Conservation (phyloP, 73 alveolate species). For the Tetrahymena malaccensis region DNA sequence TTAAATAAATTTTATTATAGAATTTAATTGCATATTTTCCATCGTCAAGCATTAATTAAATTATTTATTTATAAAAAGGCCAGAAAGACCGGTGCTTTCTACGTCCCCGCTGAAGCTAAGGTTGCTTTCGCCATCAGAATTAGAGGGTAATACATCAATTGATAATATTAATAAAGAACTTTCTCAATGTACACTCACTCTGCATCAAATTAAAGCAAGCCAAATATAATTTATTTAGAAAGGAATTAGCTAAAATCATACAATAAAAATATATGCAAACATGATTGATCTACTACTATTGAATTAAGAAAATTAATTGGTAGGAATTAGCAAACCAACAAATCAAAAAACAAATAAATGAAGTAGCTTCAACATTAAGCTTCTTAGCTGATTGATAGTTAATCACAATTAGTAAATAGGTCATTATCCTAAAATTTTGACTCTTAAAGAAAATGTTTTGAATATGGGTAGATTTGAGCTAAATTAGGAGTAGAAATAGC, state of each 20-base stretch:
- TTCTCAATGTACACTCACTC: neutral
- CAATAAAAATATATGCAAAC: neutral
- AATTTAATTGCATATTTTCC: neutral
- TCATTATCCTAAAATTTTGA: neutral
- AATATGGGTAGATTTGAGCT: neutral
- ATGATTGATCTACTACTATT: neutral
- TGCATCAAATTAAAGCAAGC: neutral
- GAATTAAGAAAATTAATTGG: too few relatives aligned
- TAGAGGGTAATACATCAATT: constrained; percentile 51
- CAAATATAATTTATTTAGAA: neutral
- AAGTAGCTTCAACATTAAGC: neutral
- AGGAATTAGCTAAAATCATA: constrained; percentile 1
- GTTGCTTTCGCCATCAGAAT: constrained; percentile 36
- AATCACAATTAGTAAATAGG: neutral
- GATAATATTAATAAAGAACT: constrained; percentile 48
- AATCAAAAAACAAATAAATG: neutral
- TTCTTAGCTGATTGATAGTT: too few relatives aligned
- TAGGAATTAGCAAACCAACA: neutral
- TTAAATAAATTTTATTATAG: neutral
- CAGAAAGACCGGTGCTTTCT: constrained; percentile 31
- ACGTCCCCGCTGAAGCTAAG: constrained; percentile 48
- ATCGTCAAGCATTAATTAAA: neutral
- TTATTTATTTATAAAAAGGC: neutral
- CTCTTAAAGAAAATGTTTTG: neutral
- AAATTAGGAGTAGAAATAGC: neutral